Conservation (phyloP, 139 green algal species). For the Haematococcus sp. region DNA sequence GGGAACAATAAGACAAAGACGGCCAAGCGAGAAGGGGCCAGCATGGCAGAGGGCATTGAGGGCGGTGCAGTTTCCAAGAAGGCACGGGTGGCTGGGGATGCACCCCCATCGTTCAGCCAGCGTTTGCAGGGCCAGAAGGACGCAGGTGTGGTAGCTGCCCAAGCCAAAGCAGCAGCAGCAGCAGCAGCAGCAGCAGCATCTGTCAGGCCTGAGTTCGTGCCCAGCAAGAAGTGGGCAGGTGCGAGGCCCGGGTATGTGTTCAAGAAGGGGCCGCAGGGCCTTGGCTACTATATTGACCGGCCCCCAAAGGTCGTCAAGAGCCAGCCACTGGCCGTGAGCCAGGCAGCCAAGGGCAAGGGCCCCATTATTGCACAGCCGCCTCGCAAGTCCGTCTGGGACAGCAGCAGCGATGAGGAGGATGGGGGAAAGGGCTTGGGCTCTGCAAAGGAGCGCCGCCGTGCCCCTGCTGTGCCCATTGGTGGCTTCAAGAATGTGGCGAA, state of each 20-base stretch:
- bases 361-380: slow-evolving; percentile 19
- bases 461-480: neutral
- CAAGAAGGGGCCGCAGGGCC: slow-evolving; percentile 37
- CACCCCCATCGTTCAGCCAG: neutral
- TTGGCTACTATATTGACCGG: slow-evolving; percentile 56
- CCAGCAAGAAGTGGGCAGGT: slow-evolving; percentile 29
- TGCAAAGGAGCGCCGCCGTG: neutral
- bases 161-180: neutral
- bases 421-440: neutral
- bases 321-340: neutral
- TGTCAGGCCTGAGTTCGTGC: slow-evolving; percentile 21
- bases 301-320: neutral
- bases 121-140: neutral
- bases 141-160: neutral
- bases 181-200: neutral
- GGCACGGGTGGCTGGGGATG: neutral
- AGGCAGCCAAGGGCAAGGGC: slow-evolving; percentile 6
- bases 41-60: neutral
- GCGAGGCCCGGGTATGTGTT: slow-evolving; percentile 37
- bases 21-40: neutral
- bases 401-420: slow-evolving; percentile 15
- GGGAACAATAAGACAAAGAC: neutral
- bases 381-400: slow-evolving; percentile 2
- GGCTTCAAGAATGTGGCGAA: neutral
- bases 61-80: neutral